Conservation (phyloP, 495 filamentous ascomycete genomes). For the Penicillium bialowiezense region DNA sequence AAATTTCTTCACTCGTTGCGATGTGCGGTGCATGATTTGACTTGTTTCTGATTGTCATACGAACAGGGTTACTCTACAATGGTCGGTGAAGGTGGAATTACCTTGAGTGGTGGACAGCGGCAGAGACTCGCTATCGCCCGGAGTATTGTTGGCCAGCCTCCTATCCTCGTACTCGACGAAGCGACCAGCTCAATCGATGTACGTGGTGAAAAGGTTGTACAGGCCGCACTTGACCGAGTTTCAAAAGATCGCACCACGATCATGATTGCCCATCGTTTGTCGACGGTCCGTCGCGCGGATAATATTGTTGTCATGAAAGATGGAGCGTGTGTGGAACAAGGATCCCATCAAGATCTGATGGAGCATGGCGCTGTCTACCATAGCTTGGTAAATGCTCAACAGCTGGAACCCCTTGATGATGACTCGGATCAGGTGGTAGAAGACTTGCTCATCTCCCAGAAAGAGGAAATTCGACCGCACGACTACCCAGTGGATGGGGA, state of each 20-base stretch:
- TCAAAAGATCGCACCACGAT: constrained; percentile 40
- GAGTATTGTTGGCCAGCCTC: constrained; percentile 77
- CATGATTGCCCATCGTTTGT: constrained; percentile 55
- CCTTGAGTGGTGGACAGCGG: constrained; percentile 47
- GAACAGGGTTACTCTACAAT: constrained; percentile 34
- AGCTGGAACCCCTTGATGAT: constrained; percentile 12
- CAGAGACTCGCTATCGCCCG: constrained; percentile 69
- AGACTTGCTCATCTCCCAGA: background rate
- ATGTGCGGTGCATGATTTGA: too few relatives aligned
- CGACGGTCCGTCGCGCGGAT: constrained; percentile 53
- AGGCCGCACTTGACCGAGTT: constrained; percentile 41
- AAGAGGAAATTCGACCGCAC: background rate
- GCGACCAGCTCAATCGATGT: constrained; percentile 52
- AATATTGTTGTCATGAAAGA: constrained; percentile 51
- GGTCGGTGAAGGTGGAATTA: constrained; percentile 33
- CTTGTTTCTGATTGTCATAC: too few relatives aligned
- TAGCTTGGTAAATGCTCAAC: constrained; percentile 36
- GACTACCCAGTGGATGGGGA: constrained; percentile 31
- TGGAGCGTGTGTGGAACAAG: constrained; percentile 48
- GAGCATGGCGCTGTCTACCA: constrained; percentile 43
- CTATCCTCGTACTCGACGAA: constrained; percentile 68
- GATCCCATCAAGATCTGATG: constrained; percentile 45
- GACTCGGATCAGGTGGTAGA: background rate
- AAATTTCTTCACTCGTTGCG: too few relatives aligned
- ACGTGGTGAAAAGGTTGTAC: constrained; percentile 44